These are phyloP conservation scores for Melaleuca quinquenervia DNA, from an alignment of 345 rosid species.

Conservation along the genomic window DNA sequence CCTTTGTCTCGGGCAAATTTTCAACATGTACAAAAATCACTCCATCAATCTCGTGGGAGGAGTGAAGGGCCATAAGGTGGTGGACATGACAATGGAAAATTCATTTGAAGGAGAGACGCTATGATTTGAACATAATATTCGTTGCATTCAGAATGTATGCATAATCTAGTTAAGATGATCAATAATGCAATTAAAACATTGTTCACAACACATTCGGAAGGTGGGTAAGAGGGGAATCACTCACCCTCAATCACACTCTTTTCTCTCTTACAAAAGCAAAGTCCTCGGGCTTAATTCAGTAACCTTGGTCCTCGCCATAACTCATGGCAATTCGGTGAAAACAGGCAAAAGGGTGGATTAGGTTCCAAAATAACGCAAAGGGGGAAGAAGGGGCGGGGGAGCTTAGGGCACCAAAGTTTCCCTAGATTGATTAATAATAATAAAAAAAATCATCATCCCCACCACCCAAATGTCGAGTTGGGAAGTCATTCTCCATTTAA, in stretches of 20 bases:
- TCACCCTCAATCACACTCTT: neutral
- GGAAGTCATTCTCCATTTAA: neutral
- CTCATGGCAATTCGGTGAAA: neutral
- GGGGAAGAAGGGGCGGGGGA: no score
- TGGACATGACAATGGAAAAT: neutral
- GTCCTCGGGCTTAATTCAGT: neutral
- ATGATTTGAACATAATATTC: neutral
- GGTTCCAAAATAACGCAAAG: neutral
- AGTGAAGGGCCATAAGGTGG: neutral
- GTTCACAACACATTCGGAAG: neutral
- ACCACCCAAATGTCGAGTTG: neutral
- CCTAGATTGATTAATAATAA: no score
- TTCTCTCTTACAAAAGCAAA: neutral
- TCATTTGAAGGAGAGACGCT: neutral
- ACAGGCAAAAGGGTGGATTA: neutral
- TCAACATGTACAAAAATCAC: neutral
- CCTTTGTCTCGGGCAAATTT: neutral
- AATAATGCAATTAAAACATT: neutral
- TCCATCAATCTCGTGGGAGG: neutral
- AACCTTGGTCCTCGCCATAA: neutral
- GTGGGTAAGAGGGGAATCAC: neutral
- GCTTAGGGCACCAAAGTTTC: neutral
- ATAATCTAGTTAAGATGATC: neutral
- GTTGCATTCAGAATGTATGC: neutral
- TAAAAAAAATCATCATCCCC: neutral